Percentiles rank a stretch among this genome's conserved stretches.
Conservation (phyloP, 345 rosid species). For the Sonneratia caseolaris region DNA sequence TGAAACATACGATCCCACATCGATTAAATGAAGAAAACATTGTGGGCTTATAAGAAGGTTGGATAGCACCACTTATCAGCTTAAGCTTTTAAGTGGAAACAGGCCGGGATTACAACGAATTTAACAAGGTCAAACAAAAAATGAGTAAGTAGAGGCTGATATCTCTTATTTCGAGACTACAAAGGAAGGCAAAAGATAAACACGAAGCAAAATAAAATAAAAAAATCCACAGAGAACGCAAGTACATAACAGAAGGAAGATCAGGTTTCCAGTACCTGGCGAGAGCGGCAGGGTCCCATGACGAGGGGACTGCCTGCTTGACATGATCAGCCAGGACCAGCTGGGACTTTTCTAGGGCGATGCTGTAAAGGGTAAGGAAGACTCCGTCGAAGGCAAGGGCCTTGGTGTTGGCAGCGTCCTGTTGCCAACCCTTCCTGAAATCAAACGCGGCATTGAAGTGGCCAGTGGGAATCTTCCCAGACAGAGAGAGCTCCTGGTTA, state of each 20-base stretch:
- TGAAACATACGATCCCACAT: not conserved
- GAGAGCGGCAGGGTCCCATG: slow-evolving; percentile 42
- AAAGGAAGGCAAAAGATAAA: not conserved
- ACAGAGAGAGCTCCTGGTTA: slow-evolving; percentile 35
- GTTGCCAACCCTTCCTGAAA: slow-evolving; percentile 37
- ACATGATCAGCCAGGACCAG: slow-evolving; percentile 32
- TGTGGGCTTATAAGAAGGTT: too few species aligned
- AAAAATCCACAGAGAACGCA: too few species aligned
- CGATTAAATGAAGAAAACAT: too few species aligned
- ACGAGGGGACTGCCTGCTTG: slow-evolving; percentile 35
- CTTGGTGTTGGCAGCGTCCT: slow-evolving; percentile 44
- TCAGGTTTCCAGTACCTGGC: slow-evolving; percentile 19
- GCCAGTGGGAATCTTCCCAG: slow-evolving; percentile 44
- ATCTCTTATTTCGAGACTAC: not conserved
- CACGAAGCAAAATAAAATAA: too few species aligned
- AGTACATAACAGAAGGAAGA: not conserved
- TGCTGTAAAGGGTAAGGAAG: slow-evolving; percentile 34
- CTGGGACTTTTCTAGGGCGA: slow-evolving; percentile 40
- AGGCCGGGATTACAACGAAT: too few species aligned
- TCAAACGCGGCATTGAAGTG: slow-evolving; percentile 40
- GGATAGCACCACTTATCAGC: too few species aligned
- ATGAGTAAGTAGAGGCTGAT: not conserved
- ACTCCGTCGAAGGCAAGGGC: slow-evolving; percentile 46
- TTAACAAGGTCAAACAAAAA: not conserved
- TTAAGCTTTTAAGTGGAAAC: too few species aligned